Conservation (phyloP, 2,329 filamentous ascomycete species). For the Aspergillus piperis region DNA sequence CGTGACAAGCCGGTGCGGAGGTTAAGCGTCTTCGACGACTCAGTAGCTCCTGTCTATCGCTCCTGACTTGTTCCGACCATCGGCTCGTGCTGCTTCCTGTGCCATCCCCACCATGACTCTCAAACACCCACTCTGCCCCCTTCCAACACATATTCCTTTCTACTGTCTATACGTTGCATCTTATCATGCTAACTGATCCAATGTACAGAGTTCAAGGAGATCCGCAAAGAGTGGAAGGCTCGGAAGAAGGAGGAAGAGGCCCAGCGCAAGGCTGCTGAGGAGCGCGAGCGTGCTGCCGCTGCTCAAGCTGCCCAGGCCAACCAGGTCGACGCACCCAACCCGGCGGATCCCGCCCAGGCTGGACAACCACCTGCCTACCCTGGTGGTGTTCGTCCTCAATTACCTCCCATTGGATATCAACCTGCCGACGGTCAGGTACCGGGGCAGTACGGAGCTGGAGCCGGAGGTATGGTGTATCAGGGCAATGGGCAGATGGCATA, state of each 20-base stretch:
- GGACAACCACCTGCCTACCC: slow-evolving; percentile 49
- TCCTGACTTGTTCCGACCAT: slow-evolving; percentile 20
- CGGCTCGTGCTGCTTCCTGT: slow-evolving; percentile 11
- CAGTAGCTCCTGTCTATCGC: slow-evolving; percentile 17
- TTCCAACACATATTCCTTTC: not conserved
- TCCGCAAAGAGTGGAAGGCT: slow-evolving; percentile 98
- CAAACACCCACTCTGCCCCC: not conserved
- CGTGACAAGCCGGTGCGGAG: slow-evolving; percentile 50
- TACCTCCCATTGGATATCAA: slow-evolving; percentile 76
- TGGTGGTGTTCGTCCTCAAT: slow-evolving; percentile 60
- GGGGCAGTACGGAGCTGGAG: slow-evolving; percentile 66
- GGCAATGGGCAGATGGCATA: slow-evolving; percentile 52
- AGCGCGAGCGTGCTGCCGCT: slow-evolving; percentile 69
- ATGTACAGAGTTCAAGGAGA: slow-evolving; percentile 89
- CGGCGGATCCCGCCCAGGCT: slow-evolving; percentile 50
- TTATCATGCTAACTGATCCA: slow-evolving; percentile 24
- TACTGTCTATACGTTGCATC: not conserved
- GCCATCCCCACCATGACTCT: slow-evolving; percentile 5
- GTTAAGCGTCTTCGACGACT: slow-evolving; percentile 39
- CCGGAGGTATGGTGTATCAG: slow-evolving; percentile 50
- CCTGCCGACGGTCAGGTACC: slow-evolving; percentile 56
- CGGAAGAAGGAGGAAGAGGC: slow-evolving; percentile 99
- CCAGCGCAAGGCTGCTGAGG: slow-evolving; percentile 84
- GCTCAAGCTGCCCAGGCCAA: slow-evolving; percentile 51
- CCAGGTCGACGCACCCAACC: slow-evolving; percentile 49